Conservation (phyloP, 805 yeast species). For the Zygoascus tannicola region DNA sequence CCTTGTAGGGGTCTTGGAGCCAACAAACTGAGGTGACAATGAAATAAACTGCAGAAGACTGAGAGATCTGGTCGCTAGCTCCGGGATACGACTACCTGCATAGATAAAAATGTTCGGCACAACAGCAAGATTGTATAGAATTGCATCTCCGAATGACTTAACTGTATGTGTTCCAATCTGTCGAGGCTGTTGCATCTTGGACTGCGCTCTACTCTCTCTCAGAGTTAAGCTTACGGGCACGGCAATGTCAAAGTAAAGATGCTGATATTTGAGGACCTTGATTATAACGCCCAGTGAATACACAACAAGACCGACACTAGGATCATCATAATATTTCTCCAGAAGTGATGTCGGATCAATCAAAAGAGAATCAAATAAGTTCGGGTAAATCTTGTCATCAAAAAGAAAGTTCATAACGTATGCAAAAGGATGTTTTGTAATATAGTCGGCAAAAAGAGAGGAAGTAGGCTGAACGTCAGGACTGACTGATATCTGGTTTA, state of each 20-base stretch:
- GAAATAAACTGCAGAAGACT: constrained; percentile 45
- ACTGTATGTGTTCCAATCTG: constrained; percentile 51
- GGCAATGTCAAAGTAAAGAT: constrained; percentile 47
- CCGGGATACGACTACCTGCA: constrained; percentile 46
- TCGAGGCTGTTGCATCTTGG: background rate
- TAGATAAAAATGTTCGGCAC: constrained; percentile 69
- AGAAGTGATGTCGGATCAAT: constrained; percentile 51
- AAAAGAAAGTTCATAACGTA: constrained; percentile 54
- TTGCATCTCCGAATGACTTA: constrained; percentile 58
- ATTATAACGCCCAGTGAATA: constrained; percentile 15
- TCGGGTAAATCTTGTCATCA: constrained; percentile 44
- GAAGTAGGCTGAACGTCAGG: background rate
- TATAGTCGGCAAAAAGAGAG: constrained; percentile 33
- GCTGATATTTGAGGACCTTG: constrained; percentile 36
- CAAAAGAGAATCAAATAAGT: constrained; percentile 48
- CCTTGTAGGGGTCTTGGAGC: constrained; percentile 16
- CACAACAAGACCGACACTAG: constrained; percentile 29
- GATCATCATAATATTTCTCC: constrained; percentile 31
- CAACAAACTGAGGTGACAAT: constrained; percentile 38
- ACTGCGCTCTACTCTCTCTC: constrained; percentile 18
- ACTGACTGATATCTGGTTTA: constrained; percentile 16
- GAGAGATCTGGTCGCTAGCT: constrained; percentile 47
- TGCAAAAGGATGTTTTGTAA: constrained; percentile 63
- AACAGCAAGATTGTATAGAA: constrained; percentile 59
- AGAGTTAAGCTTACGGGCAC: constrained; percentile 15